A percentile compares a stretch with the other conserved stretches of the same genome.
Evolutionary conservation across 1,139 yeast genomes (phyloP).

Genomic region (Blastobotrys illinoisensis): DNA sequence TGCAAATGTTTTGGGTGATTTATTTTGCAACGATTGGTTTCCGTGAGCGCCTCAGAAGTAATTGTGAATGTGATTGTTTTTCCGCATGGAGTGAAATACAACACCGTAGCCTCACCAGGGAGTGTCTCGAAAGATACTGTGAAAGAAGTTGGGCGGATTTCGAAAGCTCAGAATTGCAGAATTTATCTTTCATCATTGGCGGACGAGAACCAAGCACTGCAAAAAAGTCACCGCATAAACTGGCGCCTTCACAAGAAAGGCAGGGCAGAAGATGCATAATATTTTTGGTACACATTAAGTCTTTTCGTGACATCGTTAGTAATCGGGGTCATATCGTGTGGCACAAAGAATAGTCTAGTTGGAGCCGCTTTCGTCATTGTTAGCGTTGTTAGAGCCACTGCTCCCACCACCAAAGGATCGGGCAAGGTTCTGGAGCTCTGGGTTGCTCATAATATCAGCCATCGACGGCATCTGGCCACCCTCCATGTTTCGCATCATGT

Average conservation of each 20-base stretch:
- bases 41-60: constrained; percentile 17
- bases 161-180: constrained; percentile 25
- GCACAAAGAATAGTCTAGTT: neutral
- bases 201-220: neutral
- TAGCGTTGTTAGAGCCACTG: neutral
- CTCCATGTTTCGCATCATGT: constrained; percentile 20
- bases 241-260: no score
- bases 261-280: neutral
- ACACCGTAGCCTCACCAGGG: constrained; percentile 2
- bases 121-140: constrained; percentile 14
- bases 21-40: neutral
- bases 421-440: constrained; percentile 64
- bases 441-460: constrained; percentile 72
- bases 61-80: constrained; percentile 17
- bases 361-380: neutral
- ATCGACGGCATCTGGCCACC: constrained; percentile 48
- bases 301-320: constrained; percentile 1
- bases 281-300: neutral
- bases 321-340: neutral
- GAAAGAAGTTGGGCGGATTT: constrained; percentile 3
- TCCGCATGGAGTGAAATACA: constrained; percentile 13
- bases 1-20: no score
- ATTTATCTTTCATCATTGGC: constrained; percentile 23
- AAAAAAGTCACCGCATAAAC: no score
- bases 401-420: constrained; percentile 28